phyloP scores from a whole-genome alignment of 345 rosid genomes.

The Ceriops decandra region DNA sequence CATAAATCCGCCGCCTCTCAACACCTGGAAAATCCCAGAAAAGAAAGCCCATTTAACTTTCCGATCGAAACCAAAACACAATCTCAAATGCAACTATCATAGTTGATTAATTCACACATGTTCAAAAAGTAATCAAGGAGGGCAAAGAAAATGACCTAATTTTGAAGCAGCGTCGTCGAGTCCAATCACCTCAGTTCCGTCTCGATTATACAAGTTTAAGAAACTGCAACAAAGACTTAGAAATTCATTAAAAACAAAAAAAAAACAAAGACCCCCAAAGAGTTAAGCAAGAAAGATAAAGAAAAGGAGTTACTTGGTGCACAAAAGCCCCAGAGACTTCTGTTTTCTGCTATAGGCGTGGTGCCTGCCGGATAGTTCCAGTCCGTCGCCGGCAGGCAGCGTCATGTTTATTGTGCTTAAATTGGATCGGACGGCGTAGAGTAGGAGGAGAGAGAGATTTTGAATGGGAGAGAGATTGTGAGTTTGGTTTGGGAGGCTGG shows the following conservation, averaged over 20 bases:
- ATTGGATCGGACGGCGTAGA: not conserved
- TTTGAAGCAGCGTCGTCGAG: conserved; percentile 75
- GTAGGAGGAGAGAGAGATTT: not conserved
- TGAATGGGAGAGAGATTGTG: not conserved
- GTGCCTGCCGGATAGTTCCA: conserved; percentile 52
- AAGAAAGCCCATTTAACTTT: not conserved
- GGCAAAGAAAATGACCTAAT: conserved; percentile 47
- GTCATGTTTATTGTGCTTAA: not conserved
- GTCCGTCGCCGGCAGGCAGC: not conserved
- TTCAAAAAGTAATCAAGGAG: not conserved
- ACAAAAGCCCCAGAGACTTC: conserved; percentile 87
- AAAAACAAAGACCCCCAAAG: not conserved
- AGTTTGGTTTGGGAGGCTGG: no score
- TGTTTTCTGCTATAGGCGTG: conserved; percentile 70
- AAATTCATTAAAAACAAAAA: not conserved
- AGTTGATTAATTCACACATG: not conserved
- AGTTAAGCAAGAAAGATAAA: not conserved
- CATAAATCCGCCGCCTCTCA: conserved; percentile 36
- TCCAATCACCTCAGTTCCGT: conserved; percentile 60
- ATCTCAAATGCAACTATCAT: not conserved
- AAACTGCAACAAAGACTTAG: conserved; percentile 40
- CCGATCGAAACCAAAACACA: not conserved
- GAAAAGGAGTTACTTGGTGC: conserved; percentile 56
- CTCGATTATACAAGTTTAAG: conserved; percentile 63
- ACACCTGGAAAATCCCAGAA: conserved; percentile 19